These are phyloP conservation scores for Suhomyces xylopsoci DNA, from an alignment of 805 yeast species.

Conservation along the genomic window DNA sequence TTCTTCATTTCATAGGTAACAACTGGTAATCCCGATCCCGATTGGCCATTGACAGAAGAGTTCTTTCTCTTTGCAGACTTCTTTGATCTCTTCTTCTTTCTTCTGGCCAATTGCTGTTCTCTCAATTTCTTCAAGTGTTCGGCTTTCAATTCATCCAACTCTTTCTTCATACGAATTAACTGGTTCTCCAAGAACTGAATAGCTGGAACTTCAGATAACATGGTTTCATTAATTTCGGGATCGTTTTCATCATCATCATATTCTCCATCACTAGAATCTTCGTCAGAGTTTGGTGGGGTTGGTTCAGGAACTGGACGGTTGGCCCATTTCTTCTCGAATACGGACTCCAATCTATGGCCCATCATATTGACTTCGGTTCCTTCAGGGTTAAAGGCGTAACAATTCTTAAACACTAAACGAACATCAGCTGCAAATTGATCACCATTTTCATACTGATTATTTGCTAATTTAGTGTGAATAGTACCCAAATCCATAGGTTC, in stretches of 20 bases:
- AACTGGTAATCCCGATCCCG: constrained; percentile 24
- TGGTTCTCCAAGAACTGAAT: constrained; percentile 87
- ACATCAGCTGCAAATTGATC: constrained; percentile 85
- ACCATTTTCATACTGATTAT: constrained; percentile 84
- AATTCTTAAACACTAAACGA: constrained; percentile 78
- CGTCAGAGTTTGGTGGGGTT: constrained; percentile 53
- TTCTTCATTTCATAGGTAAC: constrained; percentile 97
- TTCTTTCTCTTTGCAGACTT: constrained; percentile 19
- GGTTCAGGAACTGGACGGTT: constrained; percentile 66
- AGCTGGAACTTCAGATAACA: constrained; percentile 77
- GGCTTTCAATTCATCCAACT: constrained; percentile 76
- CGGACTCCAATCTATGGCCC: constrained; percentile 88
- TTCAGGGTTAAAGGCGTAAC: constrained; percentile 91
- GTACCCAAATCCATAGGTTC: constrained; percentile 95
- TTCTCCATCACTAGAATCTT: constrained; percentile 26
- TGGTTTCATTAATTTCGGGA: constrained; percentile 52
- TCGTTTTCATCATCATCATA: constrained; percentile 50
- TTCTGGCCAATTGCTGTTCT: constrained; percentile 57
- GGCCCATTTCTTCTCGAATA: constrained; percentile 85
- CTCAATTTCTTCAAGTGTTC: constrained; percentile 67
- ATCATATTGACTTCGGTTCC: constrained; percentile 94
- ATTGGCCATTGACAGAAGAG: constrained; percentile 20
- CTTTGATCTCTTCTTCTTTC: constrained; percentile 40
- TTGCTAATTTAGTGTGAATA: constrained; percentile 71
- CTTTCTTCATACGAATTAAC: constrained; percentile 78